Evolutionary conservation across 2,329 filamentous ascomycete genomes (phyloP), one percentile per base, ranked within the genome.

Genomic region (Pyrenophora graminea): DNA sequence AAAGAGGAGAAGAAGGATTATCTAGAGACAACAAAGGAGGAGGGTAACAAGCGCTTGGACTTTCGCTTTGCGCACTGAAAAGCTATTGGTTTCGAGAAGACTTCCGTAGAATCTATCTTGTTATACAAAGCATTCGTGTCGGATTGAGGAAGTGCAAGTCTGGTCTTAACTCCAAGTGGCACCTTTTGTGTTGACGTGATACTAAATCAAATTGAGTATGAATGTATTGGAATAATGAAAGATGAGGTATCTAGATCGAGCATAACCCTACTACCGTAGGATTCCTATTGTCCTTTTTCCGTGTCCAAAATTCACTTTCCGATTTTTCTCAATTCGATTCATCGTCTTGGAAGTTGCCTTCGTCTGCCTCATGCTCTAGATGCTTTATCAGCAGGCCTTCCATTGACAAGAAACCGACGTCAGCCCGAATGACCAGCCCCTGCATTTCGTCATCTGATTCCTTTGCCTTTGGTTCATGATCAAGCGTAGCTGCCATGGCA

Each of bases 31-130:
- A 74, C 71, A 6, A 66, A 49, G 31, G 71, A 74, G 43, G 62
- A 69, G 54, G 72, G 72, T 4, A 74, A 74, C 43, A 73, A 69
- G 54, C 53, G 70, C 44, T 56, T 73, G 8, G 67, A 73, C 4
- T 48, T 48, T 15, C 44, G 44, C 9, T 38, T 37, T 23, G 31
- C 48, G 18, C 42, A 33, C 13, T 34, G 31, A 47, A 3, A 25
- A 7, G 6, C 7, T 6, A 9, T 25, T 8, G 6, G 23, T 7
- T 25, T 25, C 6, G 8, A 8, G 8, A 25, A 25, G 8, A 25
- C 3, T 21, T 21, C 19, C 7, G 8, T 25, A 25, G 23, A 5
- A 2, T 9, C 8, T 9, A 25, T 25, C 6, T 25, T 9, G 6
- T 25, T 9, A 8, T 25, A 25, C 4, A 25, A 25, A 25, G 4